A percentile compares a stretch with the other conserved stretches of the same genome.
These are phyloP conservation scores for Rhizoclosmatium globosum DNA, from an alignment of 192 early-diverging fungal genomes.

Conservation along the genomic window DNA sequence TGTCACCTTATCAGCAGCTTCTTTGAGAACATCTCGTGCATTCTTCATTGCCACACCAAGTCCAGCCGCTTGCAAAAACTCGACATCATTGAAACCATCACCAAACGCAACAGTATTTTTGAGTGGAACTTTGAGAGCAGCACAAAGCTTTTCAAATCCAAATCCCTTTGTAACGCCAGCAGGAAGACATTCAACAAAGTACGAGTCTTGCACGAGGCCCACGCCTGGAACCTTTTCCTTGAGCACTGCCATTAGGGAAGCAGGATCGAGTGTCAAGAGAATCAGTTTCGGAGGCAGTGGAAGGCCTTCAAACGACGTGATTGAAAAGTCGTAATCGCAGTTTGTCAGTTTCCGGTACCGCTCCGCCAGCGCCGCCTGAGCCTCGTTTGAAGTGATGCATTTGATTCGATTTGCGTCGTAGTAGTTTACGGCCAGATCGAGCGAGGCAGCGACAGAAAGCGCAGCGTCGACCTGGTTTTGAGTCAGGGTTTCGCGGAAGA, in stretches of 20 bases:
- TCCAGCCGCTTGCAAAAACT: conserved; percentile 32
- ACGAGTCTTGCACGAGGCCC: background rate
- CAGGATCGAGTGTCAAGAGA: background rate
- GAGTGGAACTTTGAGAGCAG: conserved; percentile 3
- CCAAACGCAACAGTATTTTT: conserved; percentile 25
- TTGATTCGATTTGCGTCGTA: background rate
- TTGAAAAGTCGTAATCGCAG: background rate
- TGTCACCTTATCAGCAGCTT: conserved; percentile 6
- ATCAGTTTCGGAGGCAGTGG: background rate
- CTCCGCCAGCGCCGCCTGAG: conserved; percentile 1
- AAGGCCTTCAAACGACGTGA: background rate
- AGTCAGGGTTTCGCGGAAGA: conserved; percentile 1
- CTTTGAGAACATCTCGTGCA: conserved; percentile 9
- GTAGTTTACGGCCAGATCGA: conserved; percentile 13
- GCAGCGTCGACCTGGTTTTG: background rate
- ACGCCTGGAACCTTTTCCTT: background rate
- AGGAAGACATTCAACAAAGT: conserved; percentile 32
- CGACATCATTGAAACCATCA: conserved; percentile 32
- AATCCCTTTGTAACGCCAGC: conserved; percentile 14
- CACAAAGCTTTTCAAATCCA: conserved; percentile 14
- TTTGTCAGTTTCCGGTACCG: conserved; percentile 12
- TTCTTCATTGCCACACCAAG: conserved; percentile 32
- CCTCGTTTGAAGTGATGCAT: background rate
- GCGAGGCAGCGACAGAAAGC: background rate
- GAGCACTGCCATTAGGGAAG: background rate